Base-by-base conservation (phyloP, 106 monocot genomes). In the Dendrobium catenatum region DNA sequence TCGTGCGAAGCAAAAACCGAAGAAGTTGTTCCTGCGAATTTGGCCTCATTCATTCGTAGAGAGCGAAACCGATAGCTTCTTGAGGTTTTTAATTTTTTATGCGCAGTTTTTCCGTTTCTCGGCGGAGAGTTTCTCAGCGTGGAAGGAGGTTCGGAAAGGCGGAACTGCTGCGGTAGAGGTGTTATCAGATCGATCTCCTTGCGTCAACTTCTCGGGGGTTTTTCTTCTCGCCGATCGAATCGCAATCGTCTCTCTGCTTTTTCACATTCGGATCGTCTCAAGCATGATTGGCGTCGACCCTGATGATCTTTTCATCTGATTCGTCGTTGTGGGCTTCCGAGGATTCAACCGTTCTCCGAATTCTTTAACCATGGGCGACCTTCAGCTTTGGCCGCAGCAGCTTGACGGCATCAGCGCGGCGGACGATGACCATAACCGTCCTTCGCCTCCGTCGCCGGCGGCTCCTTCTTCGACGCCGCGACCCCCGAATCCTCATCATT, bases 331-430 rank as follows among this genome's bases (percentile, higher is more conserved):
- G 51, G 51, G 13, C 51, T 51, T 51, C 51, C 51, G 13, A 10
- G 51, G 13, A 51, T 2, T 51, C 51, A 51, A 17, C 10, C 15
- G 68, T 47, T 79, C 43, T 46, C 55, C 72, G 18, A 68, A 16
- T 74, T 51, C 78, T 29, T 31, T 61, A 16, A 55, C 29, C 73
- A 88, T 86, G 90, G 88, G 85, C 68, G 90, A 90, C 68, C 79
- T 90, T 47, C 79, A 90, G 68, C 27, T 61, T 43, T 85, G 81
- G 76, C 43, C 78, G n/a, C 70, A 17, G 24, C 80, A 83, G 13
- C 42, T 56, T 27, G 75, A 18, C 54, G 79, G 27, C 42, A 22
- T 49, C 76, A 4, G 9, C 13, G 22, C 4, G 1, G 24, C 16
- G 48, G n/a, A 11, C 3, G 10, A 24, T 18, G 76, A 13, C 0